phyloP scores from a whole-genome alignment of 2,329 filamentous ascomycete genomes.

The Aureobasidium melanogenum region DNA sequence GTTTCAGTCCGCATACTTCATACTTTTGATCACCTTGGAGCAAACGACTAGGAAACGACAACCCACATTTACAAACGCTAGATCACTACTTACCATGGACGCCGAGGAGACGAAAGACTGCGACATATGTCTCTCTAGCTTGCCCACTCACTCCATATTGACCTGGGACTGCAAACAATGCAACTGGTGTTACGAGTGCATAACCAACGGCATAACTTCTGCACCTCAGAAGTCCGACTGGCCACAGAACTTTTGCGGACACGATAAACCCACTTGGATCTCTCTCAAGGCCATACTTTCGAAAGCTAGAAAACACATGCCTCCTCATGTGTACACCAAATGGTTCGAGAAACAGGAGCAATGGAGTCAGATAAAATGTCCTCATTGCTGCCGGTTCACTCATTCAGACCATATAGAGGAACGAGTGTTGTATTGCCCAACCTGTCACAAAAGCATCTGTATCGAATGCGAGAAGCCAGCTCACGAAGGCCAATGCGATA shows the following conservation, averaged over 20 bases:
- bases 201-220: background rate
- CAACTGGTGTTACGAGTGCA: background rate
- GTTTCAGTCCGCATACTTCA: background rate
- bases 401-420: background rate
- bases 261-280: background rate
- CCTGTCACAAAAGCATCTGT: background rate
- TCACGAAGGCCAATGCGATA: background rate
- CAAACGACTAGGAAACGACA: background rate
- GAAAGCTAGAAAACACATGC: background rate
- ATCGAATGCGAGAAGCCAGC: background rate
- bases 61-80: background rate
- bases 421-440: background rate
- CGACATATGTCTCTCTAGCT: background rate
- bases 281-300: background rate
- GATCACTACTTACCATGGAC: background rate
- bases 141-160: background rate
- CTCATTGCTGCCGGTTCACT: background rate
- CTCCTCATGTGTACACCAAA: background rate
- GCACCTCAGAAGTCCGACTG: background rate
- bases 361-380: background rate
- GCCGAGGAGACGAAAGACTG: background rate
- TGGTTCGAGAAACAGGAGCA: background rate
- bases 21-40: background rate
- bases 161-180: background rate
- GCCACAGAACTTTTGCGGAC: background rate